Evolutionary conservation across 139 green algal species (phyloP).

Genomic region (Closterium sp.): DNA sequence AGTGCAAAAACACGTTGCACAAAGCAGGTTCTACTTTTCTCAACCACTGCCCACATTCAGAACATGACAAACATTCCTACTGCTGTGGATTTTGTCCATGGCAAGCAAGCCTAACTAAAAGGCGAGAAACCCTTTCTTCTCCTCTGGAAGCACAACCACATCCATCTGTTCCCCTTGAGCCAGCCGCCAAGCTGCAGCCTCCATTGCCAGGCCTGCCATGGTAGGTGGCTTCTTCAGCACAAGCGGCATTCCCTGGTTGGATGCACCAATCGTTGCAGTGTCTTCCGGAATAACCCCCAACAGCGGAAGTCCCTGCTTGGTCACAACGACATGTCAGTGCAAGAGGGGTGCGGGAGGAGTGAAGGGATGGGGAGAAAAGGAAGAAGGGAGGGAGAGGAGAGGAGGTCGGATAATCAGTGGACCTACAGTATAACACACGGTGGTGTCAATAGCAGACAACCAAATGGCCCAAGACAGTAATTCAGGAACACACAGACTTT

Average conservation of each 20-base stretch:
- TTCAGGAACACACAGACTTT: neutral
- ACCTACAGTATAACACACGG: neutral
- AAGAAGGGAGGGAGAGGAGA: no score
- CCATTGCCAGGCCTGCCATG: constrained; percentile 81
- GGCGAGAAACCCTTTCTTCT: constrained; percentile 33
- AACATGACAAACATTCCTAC: neutral
- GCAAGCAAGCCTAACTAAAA: neutral
- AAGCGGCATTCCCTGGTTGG: constrained; percentile 84
- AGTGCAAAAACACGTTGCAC: no score
- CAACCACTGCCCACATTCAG: neutral
- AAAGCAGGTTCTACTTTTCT: neutral
- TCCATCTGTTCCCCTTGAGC: constrained; percentile 55
- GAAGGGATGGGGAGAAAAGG: no score
- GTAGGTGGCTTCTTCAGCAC: constrained; percentile 87
- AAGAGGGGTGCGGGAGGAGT: no score
- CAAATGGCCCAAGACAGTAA: neutral
- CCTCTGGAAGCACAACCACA: constrained; percentile 24
- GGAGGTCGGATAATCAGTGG: neutral
- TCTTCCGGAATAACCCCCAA: constrained; percentile 77
- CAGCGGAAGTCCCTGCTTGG: constrained; percentile 66
- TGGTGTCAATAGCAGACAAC: no score
- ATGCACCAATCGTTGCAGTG: constrained; percentile 80
- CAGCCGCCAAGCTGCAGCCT: constrained; percentile 76
- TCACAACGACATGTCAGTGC: neutral
- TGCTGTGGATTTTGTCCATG: neutral